Base-by-base conservation (phyloP, 108 stramenopile species). In the Chaetoceros tenuissimus region DNA sequence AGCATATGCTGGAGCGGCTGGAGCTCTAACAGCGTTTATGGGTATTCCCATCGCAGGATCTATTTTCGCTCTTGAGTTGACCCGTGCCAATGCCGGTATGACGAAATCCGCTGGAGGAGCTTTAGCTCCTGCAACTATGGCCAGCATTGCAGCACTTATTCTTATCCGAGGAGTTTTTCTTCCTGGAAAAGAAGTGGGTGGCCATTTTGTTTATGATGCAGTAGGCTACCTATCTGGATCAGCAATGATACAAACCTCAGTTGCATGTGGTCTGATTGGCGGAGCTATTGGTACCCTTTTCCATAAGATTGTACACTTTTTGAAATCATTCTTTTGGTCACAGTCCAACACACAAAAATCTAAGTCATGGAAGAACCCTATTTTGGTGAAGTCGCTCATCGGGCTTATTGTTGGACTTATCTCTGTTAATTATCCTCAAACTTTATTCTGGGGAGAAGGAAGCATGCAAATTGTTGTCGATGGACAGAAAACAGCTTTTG, bases 11-110 rank as follows among this genome's bases (percentile, higher is more conserved):
- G 72, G 72, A n/a, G 72, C 80, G 13, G 71, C 83, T 1, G 83
- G 83, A 27, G 55, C 83, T 0, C 24, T 84, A 34, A 84, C 83
- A 21, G 79, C 73, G n/a, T 78, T 75, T 19, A 78, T 84, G 79
- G 79, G 76, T 22, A 59, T 84, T 18, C 82, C 82, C 0, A 44
- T 84, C 1, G 79, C 77, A 0, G 82, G 82, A 28, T 65, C 82
- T 0, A 73, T 84, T n/a, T 84, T 84, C 59, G 77, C 79, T 0
- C 23, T 78, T 31, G 82, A 84, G 66, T 59, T 80, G 67, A 72
- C 76, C n/a, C 29, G 48, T 22, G 55, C 79, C 2, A 27, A 53
- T 50, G 62, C 68, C 16, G 82, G 79, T 18, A 20, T 84, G 27
- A 27, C 63, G 5, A 21, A 34, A 3, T 31, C 57, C 3, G 74